A percentile compares a stretch with the other conserved stretches of the same genome.
Conservation (phyloP, 2,329 filamentous ascomycete genomes). For the Fusarium secorum region DNA sequence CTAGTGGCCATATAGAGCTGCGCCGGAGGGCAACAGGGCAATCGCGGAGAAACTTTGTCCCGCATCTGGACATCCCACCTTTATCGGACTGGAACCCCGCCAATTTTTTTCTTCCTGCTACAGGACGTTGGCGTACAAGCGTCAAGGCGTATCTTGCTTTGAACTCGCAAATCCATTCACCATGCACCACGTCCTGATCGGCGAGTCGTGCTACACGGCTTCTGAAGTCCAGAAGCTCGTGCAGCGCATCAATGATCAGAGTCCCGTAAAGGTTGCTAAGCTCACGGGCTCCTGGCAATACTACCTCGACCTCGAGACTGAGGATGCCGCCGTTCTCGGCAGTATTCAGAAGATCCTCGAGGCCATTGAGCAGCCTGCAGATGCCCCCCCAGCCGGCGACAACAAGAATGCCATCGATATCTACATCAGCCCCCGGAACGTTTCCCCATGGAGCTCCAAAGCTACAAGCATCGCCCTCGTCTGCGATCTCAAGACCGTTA, state of each 20-base stretch:
- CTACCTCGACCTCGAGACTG: constrained; percentile 68
- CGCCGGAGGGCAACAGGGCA: neutral
- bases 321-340: constrained; percentile 49
- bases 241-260: constrained; percentile 54
- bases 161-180: constrained; percentile 36
- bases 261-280: constrained; percentile 54
- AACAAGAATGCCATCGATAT: constrained; percentile 63
- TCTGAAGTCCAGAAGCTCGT: constrained; percentile 55
- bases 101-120: constrained; percentile 33
- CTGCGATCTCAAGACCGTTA: constrained; percentile 77
- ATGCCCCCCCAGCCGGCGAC: constrained; percentile 41
- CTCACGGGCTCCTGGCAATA: constrained; percentile 68
- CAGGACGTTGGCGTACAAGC: constrained; percentile 27
- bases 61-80: constrained; percentile 25
- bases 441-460: constrained; percentile 97
- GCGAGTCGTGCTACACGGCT: constrained; percentile 59
- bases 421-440: constrained; percentile 82
- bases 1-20: neutral
- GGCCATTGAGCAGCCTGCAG: constrained; percentile 45
- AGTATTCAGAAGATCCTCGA: constrained; percentile 58
- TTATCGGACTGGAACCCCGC: constrained; percentile 34
- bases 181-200: constrained; percentile 51
- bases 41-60: constrained; percentile 33
- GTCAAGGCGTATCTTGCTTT: constrained; percentile 41
- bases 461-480: constrained; percentile 93